These are phyloP conservation scores for Aristolochia contorta DNA, from an alignment of 164 flowering plant genomes.

Conservation along the genomic window DNA sequence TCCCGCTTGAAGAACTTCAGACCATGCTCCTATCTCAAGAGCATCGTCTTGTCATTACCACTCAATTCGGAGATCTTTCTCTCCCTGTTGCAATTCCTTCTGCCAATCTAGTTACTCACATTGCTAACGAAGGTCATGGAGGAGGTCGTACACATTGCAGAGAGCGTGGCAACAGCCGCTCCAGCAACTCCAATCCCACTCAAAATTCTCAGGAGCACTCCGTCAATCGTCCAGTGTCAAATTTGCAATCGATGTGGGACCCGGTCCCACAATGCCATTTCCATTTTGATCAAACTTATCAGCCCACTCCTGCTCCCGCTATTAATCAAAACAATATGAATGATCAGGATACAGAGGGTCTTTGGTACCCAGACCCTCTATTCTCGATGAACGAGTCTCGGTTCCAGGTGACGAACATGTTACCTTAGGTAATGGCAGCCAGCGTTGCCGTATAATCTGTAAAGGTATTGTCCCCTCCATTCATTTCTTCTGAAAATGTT, in stretches of 20 bases:
- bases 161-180: background rate
- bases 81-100: background rate
- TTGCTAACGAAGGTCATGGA: background rate
- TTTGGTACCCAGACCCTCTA: background rate
- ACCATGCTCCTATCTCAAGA: background rate
- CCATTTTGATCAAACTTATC: no score
- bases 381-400: background rate
- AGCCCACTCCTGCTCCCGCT: no score
- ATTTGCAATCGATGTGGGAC: no score
- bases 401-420: background rate
- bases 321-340: no score
- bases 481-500: background rate
- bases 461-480: background rate
- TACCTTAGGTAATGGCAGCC: background rate
- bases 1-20: background rate
- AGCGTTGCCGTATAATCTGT: background rate
- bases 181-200: background rate
- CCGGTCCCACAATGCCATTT: no score
- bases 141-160: background rate
- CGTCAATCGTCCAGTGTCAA: background rate
- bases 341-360: background rate
- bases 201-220: background rate
- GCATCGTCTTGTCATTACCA: background rate
- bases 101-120: background rate
- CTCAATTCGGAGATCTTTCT: no score